These are phyloP conservation scores for Lipomyces mesembrius DNA, from an alignment of 805 yeast species.

Conservation along the genomic window DNA sequence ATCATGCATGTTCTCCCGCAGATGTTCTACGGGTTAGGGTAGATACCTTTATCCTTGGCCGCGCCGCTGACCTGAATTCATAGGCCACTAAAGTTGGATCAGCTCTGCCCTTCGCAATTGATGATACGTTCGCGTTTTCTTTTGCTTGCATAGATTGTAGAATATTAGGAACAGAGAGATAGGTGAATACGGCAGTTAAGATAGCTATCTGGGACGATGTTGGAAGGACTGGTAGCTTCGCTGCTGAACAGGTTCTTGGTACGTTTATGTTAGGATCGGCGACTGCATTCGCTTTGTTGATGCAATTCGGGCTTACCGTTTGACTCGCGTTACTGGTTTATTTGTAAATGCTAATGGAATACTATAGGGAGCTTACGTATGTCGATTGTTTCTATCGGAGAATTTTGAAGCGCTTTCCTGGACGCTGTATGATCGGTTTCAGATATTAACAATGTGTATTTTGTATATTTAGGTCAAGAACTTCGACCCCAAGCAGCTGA, in stretches of 20 bases:
- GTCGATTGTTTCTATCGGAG: background rate
- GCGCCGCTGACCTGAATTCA: background rate
- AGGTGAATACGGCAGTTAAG: background rate
- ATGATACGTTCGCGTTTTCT: background rate
- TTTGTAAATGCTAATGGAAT: background rate
- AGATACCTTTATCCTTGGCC: background rate
- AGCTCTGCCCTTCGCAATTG: background rate
- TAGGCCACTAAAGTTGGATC: background rate
- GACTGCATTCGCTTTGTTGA: background rate
- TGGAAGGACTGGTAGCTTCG: slow-evolving; percentile 53
- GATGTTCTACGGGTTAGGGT: background rate
- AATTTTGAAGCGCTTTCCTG: background rate
- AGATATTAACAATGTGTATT: slow-evolving; percentile 12
- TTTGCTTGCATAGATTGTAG: background rate
- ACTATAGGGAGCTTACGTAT: slow-evolving; percentile 47
- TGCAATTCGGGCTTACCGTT: background rate
- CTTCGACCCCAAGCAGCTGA: slow-evolving; percentile 92
- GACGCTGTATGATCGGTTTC: background rate
- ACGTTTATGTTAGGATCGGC: slow-evolving; percentile 22
- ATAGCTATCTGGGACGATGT: slow-evolving; percentile 42
- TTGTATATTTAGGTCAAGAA: slow-evolving; percentile 74
- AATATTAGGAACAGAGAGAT: background rate
- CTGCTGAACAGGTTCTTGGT: slow-evolving; percentile 50
- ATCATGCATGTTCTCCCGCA: background rate
- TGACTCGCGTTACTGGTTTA: background rate